Percentiles rank a stretch among this genome's conserved stretches.
These are phyloP conservation scores for Colletotrichum echinochloae DNA, from an alignment of 2,329 filamentous ascomycete genomes.

Conservation along the genomic window DNA sequence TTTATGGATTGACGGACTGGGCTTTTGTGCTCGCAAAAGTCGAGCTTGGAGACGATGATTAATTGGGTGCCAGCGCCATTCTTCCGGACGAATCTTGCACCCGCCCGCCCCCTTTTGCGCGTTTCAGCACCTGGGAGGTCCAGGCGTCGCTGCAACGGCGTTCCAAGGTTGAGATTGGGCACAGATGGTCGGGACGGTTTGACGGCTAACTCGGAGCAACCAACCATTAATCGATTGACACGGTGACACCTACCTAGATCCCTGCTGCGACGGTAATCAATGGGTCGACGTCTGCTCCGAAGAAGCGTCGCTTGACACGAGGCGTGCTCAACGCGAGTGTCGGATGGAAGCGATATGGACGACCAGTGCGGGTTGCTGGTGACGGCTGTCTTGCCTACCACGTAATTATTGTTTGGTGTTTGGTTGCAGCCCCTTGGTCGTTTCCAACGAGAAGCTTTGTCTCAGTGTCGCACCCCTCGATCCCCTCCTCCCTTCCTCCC, in stretches of 20 bases:
- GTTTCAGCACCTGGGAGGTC: constrained; percentile 37
- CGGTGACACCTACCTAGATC: no score
- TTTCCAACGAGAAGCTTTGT: constrained; percentile 14
- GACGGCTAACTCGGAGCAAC: not conserved
- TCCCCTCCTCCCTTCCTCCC: not conserved
- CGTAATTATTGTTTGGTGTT: not conserved
- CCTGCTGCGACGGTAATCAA: not conserved
- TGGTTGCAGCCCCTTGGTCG: constrained; percentile 10
- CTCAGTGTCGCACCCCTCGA: constrained; percentile 13
- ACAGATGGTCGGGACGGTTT: constrained; percentile 16
- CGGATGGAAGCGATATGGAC: not conserved
- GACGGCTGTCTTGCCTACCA: not conserved
- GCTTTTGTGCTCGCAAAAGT: not conserved
- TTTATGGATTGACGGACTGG: not conserved
- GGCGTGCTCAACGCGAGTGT: not conserved
- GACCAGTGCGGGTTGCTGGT: not conserved
- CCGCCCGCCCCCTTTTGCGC: constrained; percentile 24
- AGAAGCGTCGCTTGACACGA: not conserved
- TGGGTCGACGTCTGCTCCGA: no score
- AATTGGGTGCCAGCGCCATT: constrained; percentile 19
- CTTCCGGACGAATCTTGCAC: constrained; percentile 19
- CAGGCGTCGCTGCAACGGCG: constrained; percentile 32
- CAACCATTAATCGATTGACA: no score
- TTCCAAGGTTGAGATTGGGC: constrained; percentile 18
- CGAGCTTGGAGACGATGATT: not conserved